Evolutionary conservation across 208 protist species (phyloP).

Genomic region (Trypanosoma rangeli): DNA sequence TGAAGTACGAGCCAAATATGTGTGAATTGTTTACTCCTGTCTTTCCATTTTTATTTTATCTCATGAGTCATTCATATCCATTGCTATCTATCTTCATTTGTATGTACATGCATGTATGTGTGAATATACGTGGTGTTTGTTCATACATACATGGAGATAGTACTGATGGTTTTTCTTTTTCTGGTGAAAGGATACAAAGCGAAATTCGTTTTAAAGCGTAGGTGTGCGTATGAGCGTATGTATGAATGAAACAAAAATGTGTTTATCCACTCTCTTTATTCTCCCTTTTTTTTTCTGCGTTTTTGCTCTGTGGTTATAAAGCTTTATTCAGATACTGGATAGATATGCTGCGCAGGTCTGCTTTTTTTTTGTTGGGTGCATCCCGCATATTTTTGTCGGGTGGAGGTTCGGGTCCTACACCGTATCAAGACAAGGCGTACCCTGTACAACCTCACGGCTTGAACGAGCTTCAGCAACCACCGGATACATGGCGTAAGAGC

Average conservation of each 20-base stretch:
- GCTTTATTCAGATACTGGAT: slow-evolving; percentile 16
- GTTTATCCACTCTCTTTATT: slow-evolving; percentile 15
- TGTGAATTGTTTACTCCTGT: neutral
- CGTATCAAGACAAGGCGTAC: slow-evolving; percentile 86
- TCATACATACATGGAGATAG: neutral
- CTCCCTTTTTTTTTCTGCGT: slow-evolving; percentile 9
- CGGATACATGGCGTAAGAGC: slow-evolving; percentile 83
- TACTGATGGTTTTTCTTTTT: neutral
- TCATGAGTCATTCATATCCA: slow-evolving; percentile 6
- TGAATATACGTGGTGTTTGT: neutral
- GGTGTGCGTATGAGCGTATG: neutral
- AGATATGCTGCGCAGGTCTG: slow-evolving; percentile 76
- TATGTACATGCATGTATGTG: neutral
- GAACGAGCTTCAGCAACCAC: slow-evolving; percentile 75
- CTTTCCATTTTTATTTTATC: slow-evolving; percentile 8
- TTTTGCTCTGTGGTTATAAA: neutral
- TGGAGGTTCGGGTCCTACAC: slow-evolving; percentile 51
- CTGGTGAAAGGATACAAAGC: neutral
- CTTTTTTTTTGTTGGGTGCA: slow-evolving; percentile 59
- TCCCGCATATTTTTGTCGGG: slow-evolving; percentile 63
- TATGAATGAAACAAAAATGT: neutral
- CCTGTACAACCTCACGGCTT: slow-evolving; percentile 82
- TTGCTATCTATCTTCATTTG: neutral
- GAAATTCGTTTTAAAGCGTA: neutral
- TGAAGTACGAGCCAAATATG: neutral